These are phyloP conservation scores for Sordaria brevicollis DNA, from an alignment of 495 filamentous ascomycete species.

Conservation along the genomic window DNA sequence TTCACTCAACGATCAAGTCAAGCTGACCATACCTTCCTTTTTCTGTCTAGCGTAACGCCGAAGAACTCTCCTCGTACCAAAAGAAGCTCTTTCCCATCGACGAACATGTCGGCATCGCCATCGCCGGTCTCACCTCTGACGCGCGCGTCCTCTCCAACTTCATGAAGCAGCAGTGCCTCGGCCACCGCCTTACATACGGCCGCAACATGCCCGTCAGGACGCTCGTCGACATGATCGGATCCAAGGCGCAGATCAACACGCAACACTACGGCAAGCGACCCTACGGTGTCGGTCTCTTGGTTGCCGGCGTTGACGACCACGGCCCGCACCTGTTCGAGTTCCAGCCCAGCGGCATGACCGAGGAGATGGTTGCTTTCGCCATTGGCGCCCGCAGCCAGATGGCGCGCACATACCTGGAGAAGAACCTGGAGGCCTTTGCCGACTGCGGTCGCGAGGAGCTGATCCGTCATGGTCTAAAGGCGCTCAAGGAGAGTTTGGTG, in stretches of 20 bases:
- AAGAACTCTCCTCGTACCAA: conserved; percentile 99
- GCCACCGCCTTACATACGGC: conserved; percentile 89
- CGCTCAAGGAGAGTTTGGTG: conserved; percentile 87
- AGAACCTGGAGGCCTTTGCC: conserved; percentile 74
- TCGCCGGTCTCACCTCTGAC: conserved; percentile 94
- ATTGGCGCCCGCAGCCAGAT: conserved; percentile 95
- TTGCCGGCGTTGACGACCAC: conserved; percentile 86
- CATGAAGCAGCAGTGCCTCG: conserved; percentile 98
- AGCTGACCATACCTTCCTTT: not conserved
- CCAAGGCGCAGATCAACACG: conserved; percentile 95
- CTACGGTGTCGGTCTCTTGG: conserved; percentile 89
- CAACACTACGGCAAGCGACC: conserved; percentile 95
- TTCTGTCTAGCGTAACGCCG: conserved; percentile 74
- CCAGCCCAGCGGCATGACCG: conserved; percentile 88
- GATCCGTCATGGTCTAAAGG: conserved; percentile 77
- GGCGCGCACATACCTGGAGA: conserved; percentile 91
- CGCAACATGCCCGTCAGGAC: conserved; percentile 81
- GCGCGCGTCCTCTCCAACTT: conserved; percentile 99
- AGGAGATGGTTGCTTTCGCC: conserved; percentile 91
- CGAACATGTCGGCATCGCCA: conserved; percentile 87
- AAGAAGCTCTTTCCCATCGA: conserved; percentile 98
- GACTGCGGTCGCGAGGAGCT: conserved; percentile 69
- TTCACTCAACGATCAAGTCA: not conserved
- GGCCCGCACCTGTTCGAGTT: conserved; percentile 97
- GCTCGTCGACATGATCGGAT: conserved; percentile 80